Evolutionary conservation across 2,329 filamentous ascomycete genomes (phyloP).

Genomic region (Sphaerostilbella broomeana): DNA sequence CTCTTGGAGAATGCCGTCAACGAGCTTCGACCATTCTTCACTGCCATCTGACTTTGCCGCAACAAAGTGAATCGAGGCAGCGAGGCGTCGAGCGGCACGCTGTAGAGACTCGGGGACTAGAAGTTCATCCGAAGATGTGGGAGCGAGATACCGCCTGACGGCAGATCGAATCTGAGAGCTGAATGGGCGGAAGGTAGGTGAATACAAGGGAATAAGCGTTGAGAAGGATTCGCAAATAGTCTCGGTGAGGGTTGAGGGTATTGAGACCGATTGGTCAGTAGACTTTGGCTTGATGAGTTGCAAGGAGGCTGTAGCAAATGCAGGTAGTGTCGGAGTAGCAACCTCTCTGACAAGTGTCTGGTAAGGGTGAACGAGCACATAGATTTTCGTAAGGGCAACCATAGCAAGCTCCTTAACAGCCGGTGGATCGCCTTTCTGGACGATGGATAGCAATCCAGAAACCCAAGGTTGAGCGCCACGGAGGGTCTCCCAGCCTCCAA

Average conservation of each 20-base stretch:
- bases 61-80: slow-evolving; percentile 69
- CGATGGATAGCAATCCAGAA: slow-evolving; percentile 62
- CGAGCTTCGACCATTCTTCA: slow-evolving; percentile 69
- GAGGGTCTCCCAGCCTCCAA: slow-evolving; percentile 77
- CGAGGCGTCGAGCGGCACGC: slow-evolving; percentile 55
- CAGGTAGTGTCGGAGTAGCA: slow-evolving; percentile 71
- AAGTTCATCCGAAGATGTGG: slow-evolving; percentile 48
- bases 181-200: slow-evolving; percentile 75
- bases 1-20: slow-evolving; percentile 55
- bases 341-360: slow-evolving; percentile 81
- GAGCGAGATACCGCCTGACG: slow-evolving; percentile 54
- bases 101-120: slow-evolving; percentile 48
- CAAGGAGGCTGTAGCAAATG: slow-evolving; percentile 67
- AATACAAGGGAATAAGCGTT: slow-evolving; percentile 69
- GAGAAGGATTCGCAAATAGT: slow-evolving; percentile 65
- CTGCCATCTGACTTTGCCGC: slow-evolving; percentile 70
- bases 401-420: slow-evolving; percentile 71
- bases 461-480: slow-evolving; percentile 71
- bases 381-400: slow-evolving; percentile 75
- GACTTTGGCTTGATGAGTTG: slow-evolving; percentile 51
- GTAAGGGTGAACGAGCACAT: slow-evolving; percentile 72
- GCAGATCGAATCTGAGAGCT: slow-evolving; percentile 59
- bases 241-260: slow-evolving; percentile 50
- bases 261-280: slow-evolving; percentile 18
- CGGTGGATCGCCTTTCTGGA: slow-evolving; percentile 72